Base-by-base conservation (phyloP, 768 basidiomycete species). In the Suillus occidentalis region DNA sequence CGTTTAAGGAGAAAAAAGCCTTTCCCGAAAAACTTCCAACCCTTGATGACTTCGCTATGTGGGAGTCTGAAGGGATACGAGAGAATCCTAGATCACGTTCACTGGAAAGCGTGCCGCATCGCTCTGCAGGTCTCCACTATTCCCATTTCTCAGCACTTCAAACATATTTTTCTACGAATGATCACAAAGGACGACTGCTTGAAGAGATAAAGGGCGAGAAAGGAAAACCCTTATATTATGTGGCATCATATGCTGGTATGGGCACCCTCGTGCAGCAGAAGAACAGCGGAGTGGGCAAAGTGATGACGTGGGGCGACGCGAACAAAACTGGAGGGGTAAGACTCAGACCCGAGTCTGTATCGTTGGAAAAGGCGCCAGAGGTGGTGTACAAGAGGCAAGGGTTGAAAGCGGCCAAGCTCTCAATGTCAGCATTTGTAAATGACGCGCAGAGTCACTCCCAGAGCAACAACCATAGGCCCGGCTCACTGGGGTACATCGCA, bases 91-190 rank as follows among this genome's bases (percentile, higher is more conserved):
- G 68, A 25, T 73, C 64, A 43, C 76, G 67, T 61, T 68, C 70
- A 47, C 87, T 94, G 66, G 85, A 87, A 65, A 87, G 84, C 50
- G 80, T 84, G 63, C 90, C 90, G 0, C 92, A 94, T 68, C 81
- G 77, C 34, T 80, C 76, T 43, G 91, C 82, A 45, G 92, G 85
- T 4, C 80, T 93, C 49, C 77, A 79, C 53, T 94, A 94, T 73
- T 74, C 85, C 3, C 77, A 80, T 47, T 80, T 83, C 42, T 80
- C 89, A 7, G 61, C 66, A 7, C 76, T 93, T 57, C 88, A 91
- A 61, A 80, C 83, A 0, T 76, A 78, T 60, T 77, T 88, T 72
- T 81, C 78, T 72, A 80, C 81, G 9, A 80, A 78, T 65, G 77
- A 85, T 20, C 81, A 85, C 68, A 85, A 86, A 8, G 92, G 89